These are phyloP conservation scores for Pilatotrama ljubarskyi DNA, from an alignment of 768 basidiomycete species.

Conservation along the genomic window DNA sequence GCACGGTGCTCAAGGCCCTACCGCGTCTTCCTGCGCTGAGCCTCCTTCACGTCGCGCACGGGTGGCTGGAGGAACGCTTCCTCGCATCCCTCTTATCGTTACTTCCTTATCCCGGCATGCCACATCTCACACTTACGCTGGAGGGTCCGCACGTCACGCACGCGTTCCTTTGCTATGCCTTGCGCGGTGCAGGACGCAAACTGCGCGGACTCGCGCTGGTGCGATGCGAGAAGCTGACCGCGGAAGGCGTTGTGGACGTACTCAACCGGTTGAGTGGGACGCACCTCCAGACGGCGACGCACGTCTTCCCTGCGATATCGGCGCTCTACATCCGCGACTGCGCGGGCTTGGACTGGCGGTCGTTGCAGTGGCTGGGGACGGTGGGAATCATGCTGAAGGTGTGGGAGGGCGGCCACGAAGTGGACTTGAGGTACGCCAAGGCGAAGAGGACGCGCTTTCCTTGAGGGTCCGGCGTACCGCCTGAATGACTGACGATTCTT, in stretches of 20 bases:
- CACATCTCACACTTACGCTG: constrained; percentile 28
- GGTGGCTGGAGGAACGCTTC: constrained; percentile 31
- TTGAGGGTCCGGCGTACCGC: background rate
- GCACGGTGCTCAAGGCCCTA: constrained; percentile 25
- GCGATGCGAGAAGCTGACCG: constrained; percentile 16
- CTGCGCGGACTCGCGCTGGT: constrained; percentile 20
- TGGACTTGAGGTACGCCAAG: constrained; percentile 17
- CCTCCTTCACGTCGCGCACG: constrained; percentile 25
- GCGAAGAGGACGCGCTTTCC: constrained; percentile 22
- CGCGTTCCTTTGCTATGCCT: constrained; percentile 22
- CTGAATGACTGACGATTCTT: constrained; percentile 8
- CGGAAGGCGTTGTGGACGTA: constrained; percentile 19
- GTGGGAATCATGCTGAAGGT: constrained; percentile 18
- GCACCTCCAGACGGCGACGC: constrained; percentile 1
- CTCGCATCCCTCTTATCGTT: constrained; percentile 25
- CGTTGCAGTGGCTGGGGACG: constrained; percentile 15
- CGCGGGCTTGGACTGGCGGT: constrained; percentile 18
- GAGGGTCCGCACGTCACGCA: constrained; percentile 24
- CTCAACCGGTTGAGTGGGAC: constrained; percentile 9
- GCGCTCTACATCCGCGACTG: constrained; percentile 22
- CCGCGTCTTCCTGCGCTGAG: constrained; percentile 24
- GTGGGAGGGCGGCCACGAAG: constrained; percentile 21
- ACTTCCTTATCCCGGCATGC: constrained; percentile 11
- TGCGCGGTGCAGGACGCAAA: constrained; percentile 3
- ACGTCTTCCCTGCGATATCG: constrained; percentile 1